phyloP scores from a whole-genome alignment of 2,329 filamentous ascomycete species.

The Alternaria hordeiaustralica region DNA sequence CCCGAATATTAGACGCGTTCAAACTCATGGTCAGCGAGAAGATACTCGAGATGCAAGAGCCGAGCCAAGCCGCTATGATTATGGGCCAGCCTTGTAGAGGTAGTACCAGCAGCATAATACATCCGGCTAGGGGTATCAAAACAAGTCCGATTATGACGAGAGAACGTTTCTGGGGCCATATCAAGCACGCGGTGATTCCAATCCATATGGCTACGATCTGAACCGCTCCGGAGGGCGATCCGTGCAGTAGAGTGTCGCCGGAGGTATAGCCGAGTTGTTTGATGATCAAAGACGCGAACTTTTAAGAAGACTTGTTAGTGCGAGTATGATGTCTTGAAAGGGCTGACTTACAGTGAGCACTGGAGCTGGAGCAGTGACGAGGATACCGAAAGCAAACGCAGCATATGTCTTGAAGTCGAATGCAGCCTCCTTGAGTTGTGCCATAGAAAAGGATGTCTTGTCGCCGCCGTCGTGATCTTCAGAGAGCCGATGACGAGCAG shows the following conservation, averaged over 20 bases:
- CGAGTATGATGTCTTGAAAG: too few species aligned
- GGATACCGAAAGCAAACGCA: slow-evolving; percentile 48
- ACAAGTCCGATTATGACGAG: slow-evolving; percentile 51
- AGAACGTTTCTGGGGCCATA: slow-evolving; percentile 51
- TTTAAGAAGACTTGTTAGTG: background rate
- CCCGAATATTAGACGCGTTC: slow-evolving; percentile 58
- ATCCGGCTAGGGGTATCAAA: slow-evolving; percentile 54
- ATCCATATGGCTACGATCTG: slow-evolving; percentile 57
- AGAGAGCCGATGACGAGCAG: slow-evolving; percentile 49
- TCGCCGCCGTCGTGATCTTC: slow-evolving; percentile 51
- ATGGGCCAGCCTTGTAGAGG: slow-evolving; percentile 55
- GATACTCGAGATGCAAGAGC: slow-evolving; percentile 52
- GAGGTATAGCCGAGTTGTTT: slow-evolving; percentile 37
- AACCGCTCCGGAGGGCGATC: slow-evolving; percentile 57
- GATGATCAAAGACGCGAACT: slow-evolving; percentile 60
- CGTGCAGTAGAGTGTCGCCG: slow-evolving; percentile 57
- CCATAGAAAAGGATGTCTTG: slow-evolving; percentile 53
- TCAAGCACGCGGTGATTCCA: slow-evolving; percentile 48
- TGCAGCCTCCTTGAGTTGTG: slow-evolving; percentile 55
- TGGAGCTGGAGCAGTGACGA: slow-evolving; percentile 56
- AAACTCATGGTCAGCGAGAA: slow-evolving; percentile 53
- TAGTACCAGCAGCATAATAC: slow-evolving; percentile 54
- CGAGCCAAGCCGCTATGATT: slow-evolving; percentile 57
- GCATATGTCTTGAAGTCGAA: slow-evolving; percentile 50
- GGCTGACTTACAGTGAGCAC: slow-evolving; percentile 37